A percentile compares a stretch with the other conserved stretches of the same genome.
phyloP scores from a whole-genome alignment of 768 basidiomycete species.

The Hemileccinum impolitum region DNA sequence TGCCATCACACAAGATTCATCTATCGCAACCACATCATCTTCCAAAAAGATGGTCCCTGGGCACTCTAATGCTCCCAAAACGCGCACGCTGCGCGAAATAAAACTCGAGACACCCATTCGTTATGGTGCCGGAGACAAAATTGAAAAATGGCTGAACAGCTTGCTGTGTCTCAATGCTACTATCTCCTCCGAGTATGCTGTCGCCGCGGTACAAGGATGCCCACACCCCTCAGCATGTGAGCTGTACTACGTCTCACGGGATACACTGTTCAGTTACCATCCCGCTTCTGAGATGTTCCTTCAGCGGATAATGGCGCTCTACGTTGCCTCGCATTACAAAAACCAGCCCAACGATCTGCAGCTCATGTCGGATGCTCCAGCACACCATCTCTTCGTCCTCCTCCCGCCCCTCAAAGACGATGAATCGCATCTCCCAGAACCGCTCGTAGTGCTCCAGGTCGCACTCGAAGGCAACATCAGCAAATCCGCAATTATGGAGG shows the following conservation, averaged over 20 bases:
- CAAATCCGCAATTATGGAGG: conserved; percentile 80
- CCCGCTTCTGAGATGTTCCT: conserved; percentile 97
- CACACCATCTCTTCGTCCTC: conserved; percentile 94
- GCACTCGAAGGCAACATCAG: conserved; percentile 94
- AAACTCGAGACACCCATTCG: conserved; percentile 95
- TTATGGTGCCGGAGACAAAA: conserved; percentile 78
- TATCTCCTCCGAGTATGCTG: conserved; percentile 43
- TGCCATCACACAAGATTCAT: conserved; percentile 37
- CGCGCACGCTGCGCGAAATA: conserved; percentile 82
- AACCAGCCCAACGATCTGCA: conserved; percentile 99
- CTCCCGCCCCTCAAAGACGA: conserved; percentile 90
- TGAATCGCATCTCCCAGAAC: conserved; percentile 88
- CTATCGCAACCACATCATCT: conserved; percentile 32
- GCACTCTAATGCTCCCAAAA: conserved; percentile 58
- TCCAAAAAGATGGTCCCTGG: conserved; percentile 49
- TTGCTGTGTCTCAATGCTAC: conserved; percentile 91
- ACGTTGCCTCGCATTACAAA: conserved; percentile 98
- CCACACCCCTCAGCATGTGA: conserved; percentile 94
- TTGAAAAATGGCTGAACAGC: conserved; percentile 92
- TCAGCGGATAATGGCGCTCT: conserved; percentile 97
- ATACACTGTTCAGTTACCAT: conserved; percentile 96
- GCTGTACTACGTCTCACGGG: conserved; percentile 91
- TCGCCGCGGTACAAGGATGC: conserved; percentile 59
- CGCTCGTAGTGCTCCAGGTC: conserved; percentile 92
- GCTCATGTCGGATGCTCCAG: conserved; percentile 93